phyloP scores from a whole-genome alignment of 371 early-diverging fungal species.

The Conidiobolus coronatus region DNA sequence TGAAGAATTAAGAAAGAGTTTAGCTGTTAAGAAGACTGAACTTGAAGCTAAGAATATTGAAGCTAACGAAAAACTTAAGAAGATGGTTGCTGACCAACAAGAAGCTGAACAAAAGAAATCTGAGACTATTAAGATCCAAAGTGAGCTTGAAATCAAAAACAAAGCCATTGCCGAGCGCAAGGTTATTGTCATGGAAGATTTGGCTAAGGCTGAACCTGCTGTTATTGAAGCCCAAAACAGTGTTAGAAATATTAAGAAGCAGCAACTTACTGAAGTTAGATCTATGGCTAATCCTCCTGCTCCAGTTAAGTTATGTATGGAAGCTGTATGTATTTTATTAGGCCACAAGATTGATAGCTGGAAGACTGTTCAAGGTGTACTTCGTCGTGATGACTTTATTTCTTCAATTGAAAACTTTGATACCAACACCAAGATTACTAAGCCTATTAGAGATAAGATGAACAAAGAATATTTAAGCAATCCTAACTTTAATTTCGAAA shows the following conservation, averaged over 20 bases:
- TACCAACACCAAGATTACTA: constrained; percentile 57
- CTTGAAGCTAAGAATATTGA: constrained; percentile 70
- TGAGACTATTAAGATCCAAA: constrained; percentile 55
- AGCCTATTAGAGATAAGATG: constrained; percentile 51
- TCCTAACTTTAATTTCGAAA: constrained; percentile 78
- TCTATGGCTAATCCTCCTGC: constrained; percentile 95
- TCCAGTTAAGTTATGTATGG: constrained; percentile 92
- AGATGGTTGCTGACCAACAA: constrained; percentile 90
- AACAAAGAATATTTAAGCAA: constrained; percentile 48
- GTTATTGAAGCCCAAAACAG: constrained; percentile 88
- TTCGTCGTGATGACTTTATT: constrained; percentile 96
- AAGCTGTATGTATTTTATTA: constrained; percentile 86
- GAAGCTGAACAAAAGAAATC: constrained; percentile 83
- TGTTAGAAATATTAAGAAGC: constrained; percentile 79
- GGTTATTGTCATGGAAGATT: constrained; percentile 59
- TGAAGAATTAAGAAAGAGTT: constrained; percentile 70
- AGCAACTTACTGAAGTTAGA: constrained; percentile 95
- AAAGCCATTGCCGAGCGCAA: constrained; percentile 60
- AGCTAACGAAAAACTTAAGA: constrained; percentile 87
- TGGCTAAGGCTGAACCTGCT: constrained; percentile 91
- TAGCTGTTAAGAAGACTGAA: constrained; percentile 71
- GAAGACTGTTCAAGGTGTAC: constrained; percentile 71
- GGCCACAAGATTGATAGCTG: constrained; percentile 69
- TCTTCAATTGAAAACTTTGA: constrained; percentile 86
- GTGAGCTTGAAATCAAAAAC: constrained; percentile 52